Evolutionary conservation across 176 grass and related monocot genomes (phyloP).

Genomic region (Oryza brachyantha): DNA sequence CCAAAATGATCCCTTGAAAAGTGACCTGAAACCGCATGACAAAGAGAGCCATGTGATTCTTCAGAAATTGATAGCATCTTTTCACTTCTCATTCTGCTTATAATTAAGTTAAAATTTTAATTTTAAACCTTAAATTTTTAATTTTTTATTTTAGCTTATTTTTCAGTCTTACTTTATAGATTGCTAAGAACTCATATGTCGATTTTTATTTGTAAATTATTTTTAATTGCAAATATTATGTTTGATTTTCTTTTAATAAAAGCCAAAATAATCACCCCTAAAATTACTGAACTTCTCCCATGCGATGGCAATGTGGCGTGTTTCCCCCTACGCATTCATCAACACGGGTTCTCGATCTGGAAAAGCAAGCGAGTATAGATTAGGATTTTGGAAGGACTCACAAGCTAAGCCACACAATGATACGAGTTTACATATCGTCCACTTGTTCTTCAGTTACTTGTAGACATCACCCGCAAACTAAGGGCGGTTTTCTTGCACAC

Average conservation of each 20-base stretch:
- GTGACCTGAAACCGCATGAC: not conserved
- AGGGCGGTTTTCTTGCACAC: not conserved
- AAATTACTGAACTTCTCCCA: not conserved
- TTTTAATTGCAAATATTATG: no score
- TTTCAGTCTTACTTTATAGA: no score
- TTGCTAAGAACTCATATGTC: no score
- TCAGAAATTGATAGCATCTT: no score
- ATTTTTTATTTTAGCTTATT: no score
- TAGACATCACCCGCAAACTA: conserved; percentile 13
- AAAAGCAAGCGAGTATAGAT: not conserved
- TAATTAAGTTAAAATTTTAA: no score
- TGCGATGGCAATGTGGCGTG: not conserved
- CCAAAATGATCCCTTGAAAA: not conserved
- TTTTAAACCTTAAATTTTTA: no score
- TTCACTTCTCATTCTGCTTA: no score
- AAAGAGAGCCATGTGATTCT: not conserved
- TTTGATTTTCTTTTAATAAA: no score
- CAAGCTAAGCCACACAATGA: not conserved
- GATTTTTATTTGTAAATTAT: no score
- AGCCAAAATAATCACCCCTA: no score
- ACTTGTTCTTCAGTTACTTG: not conserved
- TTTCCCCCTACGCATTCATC: not conserved
- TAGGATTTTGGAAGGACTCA: not conserved
- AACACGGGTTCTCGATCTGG: not conserved
- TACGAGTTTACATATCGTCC: not conserved